Evolutionary conservation across 2,329 filamentous ascomycete species (phyloP).

Genomic region (Colletotrichum sp.): DNA sequence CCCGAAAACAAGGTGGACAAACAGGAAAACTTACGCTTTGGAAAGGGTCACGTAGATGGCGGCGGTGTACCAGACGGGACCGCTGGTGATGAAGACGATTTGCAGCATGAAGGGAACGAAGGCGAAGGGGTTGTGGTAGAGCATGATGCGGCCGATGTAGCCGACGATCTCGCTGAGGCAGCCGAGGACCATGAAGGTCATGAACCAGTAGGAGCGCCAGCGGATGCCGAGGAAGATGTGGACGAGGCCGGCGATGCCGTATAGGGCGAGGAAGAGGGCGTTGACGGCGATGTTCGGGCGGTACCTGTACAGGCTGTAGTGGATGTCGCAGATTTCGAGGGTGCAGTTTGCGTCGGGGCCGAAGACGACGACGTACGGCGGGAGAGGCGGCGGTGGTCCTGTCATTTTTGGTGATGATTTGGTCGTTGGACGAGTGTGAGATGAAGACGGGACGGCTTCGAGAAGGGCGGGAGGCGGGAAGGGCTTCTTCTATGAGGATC

Average conservation of each 20-base stretch:
- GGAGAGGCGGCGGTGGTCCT: slow-evolving; percentile 13
- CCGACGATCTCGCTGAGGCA: slow-evolving; percentile 64
- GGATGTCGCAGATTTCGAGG: slow-evolving; percentile 49
- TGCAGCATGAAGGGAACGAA: slow-evolving; percentile 70
- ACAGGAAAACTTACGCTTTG: slow-evolving; percentile 34
- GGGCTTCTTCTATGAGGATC: not conserved
- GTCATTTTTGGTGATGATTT: slow-evolving; percentile 23
- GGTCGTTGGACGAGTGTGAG: not conserved
- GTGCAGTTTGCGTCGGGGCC: slow-evolving; percentile 56
- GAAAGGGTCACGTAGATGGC: slow-evolving; percentile 70
- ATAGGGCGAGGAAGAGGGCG: slow-evolving; percentile 46
- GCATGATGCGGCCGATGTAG: slow-evolving; percentile 64
- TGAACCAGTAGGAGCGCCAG: slow-evolving; percentile 55
- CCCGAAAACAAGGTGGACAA: not conserved
- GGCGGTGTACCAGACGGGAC: slow-evolving; percentile 57
- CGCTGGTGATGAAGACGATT: slow-evolving; percentile 63
- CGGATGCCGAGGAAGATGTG: slow-evolving; percentile 50
- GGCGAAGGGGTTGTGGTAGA: slow-evolving; percentile 63
- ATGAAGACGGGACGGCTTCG: not conserved
- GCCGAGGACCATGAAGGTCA: slow-evolving; percentile 59
- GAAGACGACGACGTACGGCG: slow-evolving; percentile 35
- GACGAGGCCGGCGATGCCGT: slow-evolving; percentile 50
- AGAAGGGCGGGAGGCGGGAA: not conserved
- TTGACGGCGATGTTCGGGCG: slow-evolving; percentile 49
- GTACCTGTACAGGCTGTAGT: slow-evolving; percentile 52